A percentile compares a stretch with the other conserved stretches of the same genome.
phyloP scores from a whole-genome alignment of 805 yeast species.

The Yamadazyma akitaensis region DNA sequence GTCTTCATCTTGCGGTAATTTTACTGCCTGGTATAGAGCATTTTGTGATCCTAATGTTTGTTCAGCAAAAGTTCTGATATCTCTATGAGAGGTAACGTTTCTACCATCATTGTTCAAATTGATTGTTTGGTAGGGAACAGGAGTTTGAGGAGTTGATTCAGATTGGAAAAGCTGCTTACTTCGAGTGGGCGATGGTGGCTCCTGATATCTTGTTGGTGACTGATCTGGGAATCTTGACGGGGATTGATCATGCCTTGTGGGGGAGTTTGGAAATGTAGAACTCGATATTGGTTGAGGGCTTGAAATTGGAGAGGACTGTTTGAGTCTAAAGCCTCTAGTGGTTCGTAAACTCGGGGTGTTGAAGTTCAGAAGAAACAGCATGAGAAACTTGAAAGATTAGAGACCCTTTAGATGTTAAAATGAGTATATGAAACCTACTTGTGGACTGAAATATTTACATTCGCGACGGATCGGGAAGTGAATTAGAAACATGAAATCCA shows the following conservation, averaged over 20 bases:
- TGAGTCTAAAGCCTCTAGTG: slow-evolving; percentile 43
- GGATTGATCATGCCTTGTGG: slow-evolving; percentile 4
- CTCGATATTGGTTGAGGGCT: slow-evolving; percentile 36
- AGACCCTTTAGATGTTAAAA: slow-evolving; percentile 4
- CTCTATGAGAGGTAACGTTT: slow-evolving; percentile 54
- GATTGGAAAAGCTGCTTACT: background rate
- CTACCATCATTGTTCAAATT: slow-evolving; percentile 19
- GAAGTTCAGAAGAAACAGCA: slow-evolving; percentile 41
- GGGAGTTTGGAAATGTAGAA: slow-evolving; percentile 29
- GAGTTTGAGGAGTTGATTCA: background rate
- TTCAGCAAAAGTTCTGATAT: slow-evolving; percentile 85
- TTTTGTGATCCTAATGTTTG: slow-evolving; percentile 93
- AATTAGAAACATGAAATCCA: too few relatives aligned
- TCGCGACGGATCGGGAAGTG: slow-evolving; percentile 8
- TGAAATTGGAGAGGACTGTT: slow-evolving; percentile 37
- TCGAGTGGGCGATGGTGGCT: slow-evolving; percentile 6
- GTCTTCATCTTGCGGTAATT: slow-evolving; percentile 90
- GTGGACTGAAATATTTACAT: slow-evolving; percentile 11
- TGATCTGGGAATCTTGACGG: background rate
- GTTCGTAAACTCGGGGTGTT: slow-evolving; percentile 41
- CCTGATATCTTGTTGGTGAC: background rate
- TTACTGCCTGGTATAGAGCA: slow-evolving; percentile 87
- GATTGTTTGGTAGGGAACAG: slow-evolving; percentile 30
- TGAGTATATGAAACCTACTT: slow-evolving; percentile 1
- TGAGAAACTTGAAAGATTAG: background rate